Evolutionary conservation across 192 early-diverging fungal genomes (phyloP), one percentile per base, ranked within the genome.

Genomic region (Linnemannia hyalina): DNA sequence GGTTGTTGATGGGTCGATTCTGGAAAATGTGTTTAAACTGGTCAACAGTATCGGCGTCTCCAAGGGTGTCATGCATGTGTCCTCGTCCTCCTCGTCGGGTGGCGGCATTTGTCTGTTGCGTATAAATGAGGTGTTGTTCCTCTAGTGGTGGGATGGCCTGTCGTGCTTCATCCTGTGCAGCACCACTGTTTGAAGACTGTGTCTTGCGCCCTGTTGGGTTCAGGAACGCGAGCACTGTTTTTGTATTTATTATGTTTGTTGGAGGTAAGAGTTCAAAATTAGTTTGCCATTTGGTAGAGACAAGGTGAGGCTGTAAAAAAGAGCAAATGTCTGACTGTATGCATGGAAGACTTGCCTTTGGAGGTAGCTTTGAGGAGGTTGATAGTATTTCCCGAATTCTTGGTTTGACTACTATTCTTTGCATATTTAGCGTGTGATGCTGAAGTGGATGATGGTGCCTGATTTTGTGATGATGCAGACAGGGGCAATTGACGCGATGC

Each of bases 281-380:
- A 35, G 1, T 7, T 23, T 41, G 69, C 20, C 38, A 18, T 3
- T 35, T 6, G 5, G 6, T 11, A 15, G 7, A 73, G 42, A 2
- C 13, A 13, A 23, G 16, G 4, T 22, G 35, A 74, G 6, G 20
- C 1, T 2, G 46, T 1, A 26, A 44, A 26, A 73, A 46, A 47
- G 15, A 9, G n/a, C n/a, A 4, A 15, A 18, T 5, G 10, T 0
- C 1, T 52, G 18, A 20, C 49, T 52, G 49, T 6, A 52, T 52
- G 49, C 47, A 49, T 22, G 72, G 23, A 70, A 1, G 5, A 74
- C 70, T 74, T 84, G 63, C 84, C 84, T 86, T 86, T 86, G 42
- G 84, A 77, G n/a, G 84, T 81, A 20, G 84, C 84, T 38, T 86
- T 86, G 52, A 80, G 84, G 16, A 86, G 42, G 36, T 54, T 81